Percentiles rank a stretch among this genome's conserved stretches.
phyloP scores from a whole-genome alignment of 345 rosid genomes.

The Eucalyptus sp. region DNA sequence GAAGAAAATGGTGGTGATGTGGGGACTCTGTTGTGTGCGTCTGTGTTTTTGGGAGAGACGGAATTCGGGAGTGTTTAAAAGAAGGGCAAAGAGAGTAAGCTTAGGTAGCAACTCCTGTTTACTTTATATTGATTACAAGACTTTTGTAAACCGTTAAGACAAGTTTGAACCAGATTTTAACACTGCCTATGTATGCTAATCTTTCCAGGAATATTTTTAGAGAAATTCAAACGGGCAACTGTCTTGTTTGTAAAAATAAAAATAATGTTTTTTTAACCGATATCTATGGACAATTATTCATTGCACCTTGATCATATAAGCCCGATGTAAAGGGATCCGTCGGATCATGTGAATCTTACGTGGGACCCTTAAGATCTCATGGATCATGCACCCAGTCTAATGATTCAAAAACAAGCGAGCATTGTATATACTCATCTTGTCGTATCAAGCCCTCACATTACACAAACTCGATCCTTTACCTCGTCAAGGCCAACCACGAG shows the following conservation, averaged over 20 bases:
- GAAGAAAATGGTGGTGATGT: neutral
- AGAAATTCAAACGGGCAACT: neutral
- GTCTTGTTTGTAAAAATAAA: neutral
- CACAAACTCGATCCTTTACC: neutral
- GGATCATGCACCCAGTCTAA: neutral
- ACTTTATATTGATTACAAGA: neutral
- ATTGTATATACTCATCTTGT: neutral
- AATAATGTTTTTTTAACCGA: too few relatives aligned
- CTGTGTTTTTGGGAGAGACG: neutral
- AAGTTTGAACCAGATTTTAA: neutral
- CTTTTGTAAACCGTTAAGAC: neutral
- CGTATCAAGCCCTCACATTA: neutral
- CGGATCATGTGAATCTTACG: neutral
- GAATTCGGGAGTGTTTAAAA: neutral
- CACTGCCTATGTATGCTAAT: neutral
- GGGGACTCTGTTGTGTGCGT: neutral
- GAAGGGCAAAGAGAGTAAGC: neutral
- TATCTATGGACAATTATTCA: neutral
- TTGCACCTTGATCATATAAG: too few relatives aligned
- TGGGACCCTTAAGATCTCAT: neutral
- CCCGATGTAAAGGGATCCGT: fast-evolving
- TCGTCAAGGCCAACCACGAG: neutral
- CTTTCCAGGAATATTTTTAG: neutral
- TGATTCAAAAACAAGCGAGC: neutral
- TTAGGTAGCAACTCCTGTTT: neutral